phyloP scores from a whole-genome alignment of 129 eudicot species.

The Helichrysum umbraculigerum region DNA sequence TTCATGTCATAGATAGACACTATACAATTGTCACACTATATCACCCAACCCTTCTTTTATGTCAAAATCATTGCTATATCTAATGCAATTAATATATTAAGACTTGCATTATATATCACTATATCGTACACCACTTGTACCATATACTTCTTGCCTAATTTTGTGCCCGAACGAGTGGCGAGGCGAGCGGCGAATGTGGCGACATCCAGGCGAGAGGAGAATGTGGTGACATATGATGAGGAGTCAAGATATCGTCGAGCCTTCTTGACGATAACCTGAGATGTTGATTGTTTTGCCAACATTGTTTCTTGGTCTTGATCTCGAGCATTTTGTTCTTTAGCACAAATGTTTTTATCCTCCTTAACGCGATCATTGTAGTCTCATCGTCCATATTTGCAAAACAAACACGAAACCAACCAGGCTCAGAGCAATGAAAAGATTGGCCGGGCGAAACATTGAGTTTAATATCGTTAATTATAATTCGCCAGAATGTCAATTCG shows the following conservation, averaged over 20 bases:
- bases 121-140: constrained; percentile 7
- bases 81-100: constrained; percentile 10
- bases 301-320: constrained; percentile 33
- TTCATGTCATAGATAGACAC: constrained; percentile 1
- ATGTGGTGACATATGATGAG: constrained; percentile 51
- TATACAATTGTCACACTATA: background rate
- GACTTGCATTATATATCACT: background rate
- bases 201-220: constrained; percentile 31
- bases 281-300: constrained; percentile 43
- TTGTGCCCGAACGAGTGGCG: constrained; percentile 55
- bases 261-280: constrained; percentile 41
- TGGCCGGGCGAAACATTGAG: constrained; percentile 60
- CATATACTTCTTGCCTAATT: constrained; percentile 14
- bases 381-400: constrained; percentile 63
- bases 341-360: constrained; percentile 45
- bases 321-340: constrained; percentile 31
- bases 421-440: constrained; percentile 60
- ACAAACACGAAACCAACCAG: constrained; percentile 67
- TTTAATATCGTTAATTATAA: constrained; percentile 48
- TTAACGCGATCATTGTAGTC: constrained; percentile 46
- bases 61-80: constrained; percentile 10
- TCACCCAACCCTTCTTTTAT: background rate
- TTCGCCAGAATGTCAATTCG: constrained; percentile 46
- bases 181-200: constrained; percentile 60
- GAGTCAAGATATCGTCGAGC: constrained; percentile 45